These are phyloP conservation scores for Urtica urens DNA, from an alignment of 306 rosid species.

Conservation along the genomic window DNA sequence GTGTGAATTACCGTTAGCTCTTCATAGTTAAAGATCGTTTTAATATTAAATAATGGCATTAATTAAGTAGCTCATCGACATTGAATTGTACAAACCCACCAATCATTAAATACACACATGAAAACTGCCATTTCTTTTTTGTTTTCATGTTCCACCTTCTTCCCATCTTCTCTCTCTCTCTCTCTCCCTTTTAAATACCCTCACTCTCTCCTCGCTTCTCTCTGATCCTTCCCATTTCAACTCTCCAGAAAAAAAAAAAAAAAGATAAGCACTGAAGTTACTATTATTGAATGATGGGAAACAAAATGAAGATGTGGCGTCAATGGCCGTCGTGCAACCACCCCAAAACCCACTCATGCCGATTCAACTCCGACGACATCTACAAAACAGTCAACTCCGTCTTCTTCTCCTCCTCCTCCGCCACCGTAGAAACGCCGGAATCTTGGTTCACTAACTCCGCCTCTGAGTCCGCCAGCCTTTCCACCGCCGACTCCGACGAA, in stretches of 20 bases:
- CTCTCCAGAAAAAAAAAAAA: slow-evolving; percentile 9
- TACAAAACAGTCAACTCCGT: slow-evolving; percentile 57
- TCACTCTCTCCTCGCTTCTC: slow-evolving; percentile 12
- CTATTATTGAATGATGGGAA: slow-evolving; percentile 34
- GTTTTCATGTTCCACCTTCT: slow-evolving; percentile 20
- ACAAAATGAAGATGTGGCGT: slow-evolving; percentile 30
- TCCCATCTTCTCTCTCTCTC: slow-evolving; percentile 19
- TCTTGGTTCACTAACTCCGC: slow-evolving; percentile 63
- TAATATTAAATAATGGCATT: too few relatives aligned
- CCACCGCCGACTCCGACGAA: slow-evolving; percentile 37
- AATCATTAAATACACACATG: slow-evolving; percentile 38
- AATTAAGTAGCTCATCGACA: too few relatives aligned
- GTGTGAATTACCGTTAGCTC: too few relatives aligned
- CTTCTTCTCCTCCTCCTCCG: slow-evolving; percentile 18
- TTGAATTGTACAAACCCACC: slow-evolving; percentile 25
- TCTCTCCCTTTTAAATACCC: slow-evolving; percentile 27
- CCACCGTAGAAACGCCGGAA: slow-evolving; percentile 37
- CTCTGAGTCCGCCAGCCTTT: slow-evolving; percentile 45
- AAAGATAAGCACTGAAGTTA: background rate
- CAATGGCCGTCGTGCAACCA: slow-evolving; percentile 37
- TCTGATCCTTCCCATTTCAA: slow-evolving; percentile 20
- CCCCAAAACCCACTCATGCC: slow-evolving; percentile 54
- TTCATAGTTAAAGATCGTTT: too few relatives aligned
- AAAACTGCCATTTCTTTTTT: too few relatives aligned
- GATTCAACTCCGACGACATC: slow-evolving; percentile 28